phyloP scores from a whole-genome alignment of 305 asterid genomes.

The Fraxinus platypoda region DNA sequence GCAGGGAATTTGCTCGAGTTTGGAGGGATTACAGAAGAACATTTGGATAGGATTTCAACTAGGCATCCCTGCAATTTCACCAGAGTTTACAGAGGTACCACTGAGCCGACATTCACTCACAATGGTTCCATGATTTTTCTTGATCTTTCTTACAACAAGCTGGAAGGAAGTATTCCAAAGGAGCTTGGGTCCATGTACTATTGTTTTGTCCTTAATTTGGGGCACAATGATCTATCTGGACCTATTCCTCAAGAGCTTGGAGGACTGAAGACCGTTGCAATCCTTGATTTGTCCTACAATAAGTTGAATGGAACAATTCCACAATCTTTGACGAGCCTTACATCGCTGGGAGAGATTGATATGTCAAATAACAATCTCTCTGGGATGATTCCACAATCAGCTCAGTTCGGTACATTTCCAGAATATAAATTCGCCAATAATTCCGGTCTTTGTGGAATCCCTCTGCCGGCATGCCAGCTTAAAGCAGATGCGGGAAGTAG shows the following conservation, averaged over 20 bases:
- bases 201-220: constrained; percentile 65
- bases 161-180: constrained; percentile 78
- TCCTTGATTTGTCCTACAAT: constrained; percentile 84
- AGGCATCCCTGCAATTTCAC: constrained; percentile 80
- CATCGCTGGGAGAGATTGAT: constrained; percentile 67
- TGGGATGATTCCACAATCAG: constrained; percentile 72
- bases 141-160: constrained; percentile 74
- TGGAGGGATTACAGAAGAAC: constrained; percentile 73
- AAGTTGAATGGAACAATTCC: constrained; percentile 72
- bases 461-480: constrained; percentile 54
- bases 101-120: constrained; percentile 73
- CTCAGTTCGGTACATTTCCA: constrained; percentile 79
- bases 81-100: constrained; percentile 65
- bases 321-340: constrained; percentile 54
- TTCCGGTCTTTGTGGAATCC: constrained; percentile 89
- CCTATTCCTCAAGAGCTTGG: constrained; percentile 74
- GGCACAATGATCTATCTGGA: constrained; percentile 82
- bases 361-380: constrained; percentile 73
- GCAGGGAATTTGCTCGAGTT: constrained; percentile 92
- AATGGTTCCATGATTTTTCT: constrained; percentile 94
- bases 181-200: constrained; percentile 85
- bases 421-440: constrained; percentile 62
- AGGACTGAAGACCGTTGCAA: constrained; percentile 69
- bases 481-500: constrained; percentile 24
- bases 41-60: constrained; percentile 59